Evolutionary conservation across 768 basidiomycete species (phyloP), one percentile per base, ranked within the genome.

Genomic region (Gloeopeniophorella convolvens): DNA sequence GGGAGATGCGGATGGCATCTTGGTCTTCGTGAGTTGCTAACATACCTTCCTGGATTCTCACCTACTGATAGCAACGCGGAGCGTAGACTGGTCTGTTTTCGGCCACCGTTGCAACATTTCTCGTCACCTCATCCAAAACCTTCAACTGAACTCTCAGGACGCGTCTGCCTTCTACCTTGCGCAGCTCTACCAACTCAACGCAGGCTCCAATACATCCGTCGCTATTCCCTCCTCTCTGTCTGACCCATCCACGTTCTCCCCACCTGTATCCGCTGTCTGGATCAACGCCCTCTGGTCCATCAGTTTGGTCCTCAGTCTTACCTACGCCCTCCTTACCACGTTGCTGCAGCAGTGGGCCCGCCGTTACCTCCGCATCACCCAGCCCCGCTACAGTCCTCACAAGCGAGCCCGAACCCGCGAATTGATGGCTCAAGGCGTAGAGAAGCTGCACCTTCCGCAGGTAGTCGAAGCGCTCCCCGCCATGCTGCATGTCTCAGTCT

Each of bases 401-500:
- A 32, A 35, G 21, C 51, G 51, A 23, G 46, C 45, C 4, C 31
- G 45, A 13, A 48, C 41, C 7, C 51, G 40, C 27, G 51, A 35
- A 18, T 53, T 47, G 30, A 40, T 53, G 16, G 18, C 27, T 7
- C 23, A 43, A 3, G 39, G 46, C 16, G 28, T 48, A 5, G 30
- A 49, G 10, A 27, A 30, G 4, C 34, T 35, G 6, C 37, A 36
- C 12, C 20, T 53, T 30, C 12, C 39, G 1, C 26, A 12, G 31
- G 26, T 27, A 1, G 21, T 53, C n/a, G 51, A 34, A 12, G 39
- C 24, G 15, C 36, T 57, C 4, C 56, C 54, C 8, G 4, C 39
- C 8, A 45, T 57, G 21, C 6, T 57, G 9, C 46, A 55, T 20
- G 7, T 54, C 12, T 55, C 56, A 12, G 4, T 50, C 2, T 49